Conservation (phyloP, 83 land plant genomes). For the Larix sibirica region DNA sequence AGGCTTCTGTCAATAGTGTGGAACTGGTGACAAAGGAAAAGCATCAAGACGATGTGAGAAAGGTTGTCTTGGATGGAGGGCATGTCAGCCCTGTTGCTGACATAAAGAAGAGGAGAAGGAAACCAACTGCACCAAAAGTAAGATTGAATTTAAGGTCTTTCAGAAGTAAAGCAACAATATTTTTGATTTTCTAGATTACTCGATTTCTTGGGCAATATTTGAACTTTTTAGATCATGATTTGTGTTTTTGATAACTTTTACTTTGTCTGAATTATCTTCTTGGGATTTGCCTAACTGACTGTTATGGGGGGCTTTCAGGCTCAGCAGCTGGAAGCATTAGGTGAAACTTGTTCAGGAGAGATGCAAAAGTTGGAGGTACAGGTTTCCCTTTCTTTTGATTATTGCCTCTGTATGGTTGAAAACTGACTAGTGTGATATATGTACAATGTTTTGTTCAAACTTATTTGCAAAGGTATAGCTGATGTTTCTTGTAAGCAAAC, state of each 20-base stretch:
- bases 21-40: constrained; percentile 12
- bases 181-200: background rate
- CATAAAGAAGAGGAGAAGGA: constrained; percentile 10
- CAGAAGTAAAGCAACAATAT: background rate
- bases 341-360: constrained; percentile 7
- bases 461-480: background rate
- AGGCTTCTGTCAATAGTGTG: constrained; percentile 3
- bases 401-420: background rate
- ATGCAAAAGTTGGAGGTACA: constrained; percentile 5
- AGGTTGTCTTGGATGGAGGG: background rate
- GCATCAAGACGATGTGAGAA: background rate
- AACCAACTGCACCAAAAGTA: constrained; percentile 11
- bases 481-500: background rate
- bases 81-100: background rate
- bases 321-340: constrained; percentile 14
- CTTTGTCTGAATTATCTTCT: background rate
- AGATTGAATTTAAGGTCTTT: background rate
- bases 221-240: background rate
- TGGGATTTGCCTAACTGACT: background rate
- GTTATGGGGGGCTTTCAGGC: background rate
- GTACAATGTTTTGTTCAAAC: background rate
- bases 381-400: background rate
- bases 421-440: too few species aligned
- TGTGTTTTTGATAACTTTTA: background rate
- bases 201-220: background rate